phyloP scores from a whole-genome alignment of 495 filamentous ascomycete species.

The Podospora comata region DNA sequence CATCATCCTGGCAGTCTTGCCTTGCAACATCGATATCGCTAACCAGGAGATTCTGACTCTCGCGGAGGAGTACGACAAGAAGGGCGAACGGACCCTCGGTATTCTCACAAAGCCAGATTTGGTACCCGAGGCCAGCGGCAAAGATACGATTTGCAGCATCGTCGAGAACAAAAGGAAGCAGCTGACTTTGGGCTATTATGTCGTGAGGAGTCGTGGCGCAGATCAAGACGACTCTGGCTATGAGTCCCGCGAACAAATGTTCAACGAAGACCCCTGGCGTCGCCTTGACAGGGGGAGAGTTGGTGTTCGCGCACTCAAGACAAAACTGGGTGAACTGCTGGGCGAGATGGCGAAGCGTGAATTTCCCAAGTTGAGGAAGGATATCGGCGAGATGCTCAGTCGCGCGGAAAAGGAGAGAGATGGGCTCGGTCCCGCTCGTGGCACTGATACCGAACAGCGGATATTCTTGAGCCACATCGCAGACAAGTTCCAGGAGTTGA shows the following conservation, averaged over 20 bases:
- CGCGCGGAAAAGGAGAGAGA: constrained; percentile 32
- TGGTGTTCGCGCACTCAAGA: constrained; percentile 48
- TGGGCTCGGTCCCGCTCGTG: constrained; percentile 44
- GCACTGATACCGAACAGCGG: constrained; percentile 42
- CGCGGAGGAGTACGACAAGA: constrained; percentile 47
- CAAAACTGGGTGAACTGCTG: constrained; percentile 42
- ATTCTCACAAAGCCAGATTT: constrained; percentile 62
- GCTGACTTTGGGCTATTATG: constrained; percentile 51
- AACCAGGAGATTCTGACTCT: constrained; percentile 59
- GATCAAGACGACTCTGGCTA: constrained; percentile 20
- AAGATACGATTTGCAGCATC: constrained; percentile 42
- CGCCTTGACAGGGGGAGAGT: constrained; percentile 42
- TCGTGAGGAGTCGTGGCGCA: constrained; percentile 55
- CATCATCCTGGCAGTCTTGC: constrained; percentile 57
- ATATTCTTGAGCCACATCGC: constrained; percentile 43
- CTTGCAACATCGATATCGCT: constrained; percentile 56
- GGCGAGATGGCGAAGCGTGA: constrained; percentile 42
- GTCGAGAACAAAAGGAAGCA: constrained; percentile 40
- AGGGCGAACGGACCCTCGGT: constrained; percentile 52
- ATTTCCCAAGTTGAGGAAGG: constrained; percentile 47
- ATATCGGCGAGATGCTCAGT: constrained; percentile 42
- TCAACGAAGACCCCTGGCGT: constrained; percentile 42
- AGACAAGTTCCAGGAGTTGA: constrained; percentile 40
- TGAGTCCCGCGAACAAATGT: constrained; percentile 27
- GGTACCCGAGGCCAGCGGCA: constrained; percentile 45